A percentile compares a stretch with the other conserved stretches of the same genome.
phyloP scores from a whole-genome alignment of 106 monocot species.

The Dendrobium catenatum region DNA sequence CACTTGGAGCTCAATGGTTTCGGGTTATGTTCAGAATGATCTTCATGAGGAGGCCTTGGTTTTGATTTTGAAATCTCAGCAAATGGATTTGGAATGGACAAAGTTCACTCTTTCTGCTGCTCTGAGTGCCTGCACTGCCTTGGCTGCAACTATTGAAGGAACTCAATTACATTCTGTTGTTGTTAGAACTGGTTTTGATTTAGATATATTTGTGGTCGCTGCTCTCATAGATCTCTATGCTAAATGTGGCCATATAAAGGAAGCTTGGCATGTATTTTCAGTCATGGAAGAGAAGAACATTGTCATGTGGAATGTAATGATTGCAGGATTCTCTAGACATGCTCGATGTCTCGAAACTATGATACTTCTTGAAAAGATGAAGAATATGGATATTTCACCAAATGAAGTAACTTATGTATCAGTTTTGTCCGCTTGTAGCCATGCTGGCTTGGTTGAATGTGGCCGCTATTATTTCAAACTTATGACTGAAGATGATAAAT shows the following conservation, averaged over 20 bases:
- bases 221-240: conserved; percentile 69
- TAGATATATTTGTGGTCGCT: conserved; percentile 34
- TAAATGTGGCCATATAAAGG: conserved; percentile 43
- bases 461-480: conserved; percentile 52
- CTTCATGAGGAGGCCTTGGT: conserved; percentile 24
- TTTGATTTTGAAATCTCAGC: conserved; percentile 28
- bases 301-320: conserved; percentile 48
- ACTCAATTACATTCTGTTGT: conserved; percentile 26
- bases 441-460: conserved; percentile 43
- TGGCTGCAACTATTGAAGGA: conserved; percentile 44
- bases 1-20: conserved; percentile 31
- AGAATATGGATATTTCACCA: conserved; percentile 30
- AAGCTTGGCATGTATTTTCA: conserved; percentile 35
- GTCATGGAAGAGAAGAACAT: conserved; percentile 32
- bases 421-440: conserved; percentile 63
- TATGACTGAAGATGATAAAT: conserved; percentile 31
- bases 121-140: conserved; percentile 36
- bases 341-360: conserved; percentile 51
- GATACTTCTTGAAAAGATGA: conserved; percentile 35
- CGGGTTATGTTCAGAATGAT: conserved; percentile 30
- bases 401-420: conserved; percentile 52
- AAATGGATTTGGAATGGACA: conserved; percentile 54
- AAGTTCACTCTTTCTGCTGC: conserved; percentile 54
- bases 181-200: conserved; percentile 1
- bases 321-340: conserved; percentile 61